These are phyloP conservation scores for Phytophthora constricta DNA, from an alignment of 352 stramenopile genomes.

Conservation along the genomic window DNA sequence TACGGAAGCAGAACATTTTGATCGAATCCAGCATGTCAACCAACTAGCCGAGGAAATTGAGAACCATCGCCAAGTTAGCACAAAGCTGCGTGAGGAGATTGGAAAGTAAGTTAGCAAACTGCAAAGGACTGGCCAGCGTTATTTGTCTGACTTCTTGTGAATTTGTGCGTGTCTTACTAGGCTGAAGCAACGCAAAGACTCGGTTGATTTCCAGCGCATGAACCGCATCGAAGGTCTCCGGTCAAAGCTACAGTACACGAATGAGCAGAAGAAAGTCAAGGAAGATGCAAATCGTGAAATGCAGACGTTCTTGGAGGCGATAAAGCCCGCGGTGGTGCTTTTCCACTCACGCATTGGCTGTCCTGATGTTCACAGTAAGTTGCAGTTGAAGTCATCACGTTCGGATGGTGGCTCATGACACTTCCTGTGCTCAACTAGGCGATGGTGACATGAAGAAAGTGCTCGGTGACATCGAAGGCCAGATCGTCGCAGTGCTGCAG, in stretches of 20 bases:
- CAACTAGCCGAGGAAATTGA: conserved; percentile 86
- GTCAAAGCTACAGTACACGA: conserved; percentile 60
- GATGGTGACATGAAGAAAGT: conserved; percentile 79
- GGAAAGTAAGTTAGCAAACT: conserved; percentile 58
- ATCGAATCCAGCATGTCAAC: conserved; percentile 84
- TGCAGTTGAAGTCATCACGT: neutral
- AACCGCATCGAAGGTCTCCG: conserved; percentile 80
- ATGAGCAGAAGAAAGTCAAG: conserved; percentile 81
- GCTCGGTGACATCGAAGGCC: conserved; percentile 79
- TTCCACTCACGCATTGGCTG: conserved; percentile 80
- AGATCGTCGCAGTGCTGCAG: conserved; percentile 70
- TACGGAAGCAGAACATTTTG: conserved; percentile 80
- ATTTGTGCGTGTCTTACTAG: conserved; percentile 43
- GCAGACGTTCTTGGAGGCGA: conserved; percentile 62
- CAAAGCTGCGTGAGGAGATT: conserved; percentile 80
- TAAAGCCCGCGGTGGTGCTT: conserved; percentile 68
- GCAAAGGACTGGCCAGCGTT: neutral
- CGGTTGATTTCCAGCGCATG: conserved; percentile 77
- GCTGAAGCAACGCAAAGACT: conserved; percentile 85
- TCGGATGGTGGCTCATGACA: neutral
- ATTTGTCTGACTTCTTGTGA: conserved; percentile 3
- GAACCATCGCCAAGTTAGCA: conserved; percentile 69
- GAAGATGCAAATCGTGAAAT: conserved; percentile 76
- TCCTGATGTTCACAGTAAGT: conserved; percentile 66
- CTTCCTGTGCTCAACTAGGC: conserved; percentile 28